Evolutionary conservation across 805 yeast species (phyloP).

Genomic region (Hanseniaspora thailandica): DNA sequence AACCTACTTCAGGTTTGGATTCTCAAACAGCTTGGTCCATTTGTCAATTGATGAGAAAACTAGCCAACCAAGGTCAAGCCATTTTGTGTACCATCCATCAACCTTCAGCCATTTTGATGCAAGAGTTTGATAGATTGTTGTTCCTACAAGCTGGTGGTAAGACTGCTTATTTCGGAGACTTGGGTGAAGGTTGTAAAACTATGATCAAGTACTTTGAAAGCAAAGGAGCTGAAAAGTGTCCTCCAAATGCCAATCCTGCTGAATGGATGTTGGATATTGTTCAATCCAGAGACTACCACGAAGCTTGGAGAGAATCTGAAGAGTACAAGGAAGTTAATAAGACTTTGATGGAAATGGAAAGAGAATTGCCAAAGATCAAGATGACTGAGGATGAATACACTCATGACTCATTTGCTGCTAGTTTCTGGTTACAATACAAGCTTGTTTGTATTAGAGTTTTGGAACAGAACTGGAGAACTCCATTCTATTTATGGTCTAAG

Average conservation of each 20-base stretch:
- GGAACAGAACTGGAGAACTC: slow-evolving; percentile 36
- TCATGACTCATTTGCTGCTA: slow-evolving; percentile 20
- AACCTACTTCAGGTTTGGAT: slow-evolving; percentile 57
- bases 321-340: slow-evolving; percentile 30
- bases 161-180: slow-evolving; percentile 60
- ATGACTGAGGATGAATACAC: slow-evolving; percentile 19
- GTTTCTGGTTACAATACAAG: slow-evolving; percentile 24
- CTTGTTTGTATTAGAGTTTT: slow-evolving; percentile 33
- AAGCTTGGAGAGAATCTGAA: slow-evolving; percentile 40
- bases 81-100: slow-evolving; percentile 60
- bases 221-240: slow-evolving; percentile 54
- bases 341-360: slow-evolving; percentile 41
- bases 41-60: slow-evolving; percentile 43
- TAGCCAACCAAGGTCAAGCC: slow-evolving; percentile 55
- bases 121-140: slow-evolving; percentile 49
- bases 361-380: slow-evolving; percentile 26
- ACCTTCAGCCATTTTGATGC: slow-evolving; percentile 52
- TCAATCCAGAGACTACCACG: slow-evolving; percentile 39
- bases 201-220: slow-evolving; percentile 52
- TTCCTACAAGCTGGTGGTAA: slow-evolving; percentile 57
- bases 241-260: slow-evolving; percentile 48
- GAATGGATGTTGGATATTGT: slow-evolving; percentile 57
- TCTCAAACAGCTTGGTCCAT: slow-evolving; percentile 50
- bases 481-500: slow-evolving; percentile 34
- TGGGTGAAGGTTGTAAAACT: slow-evolving; percentile 43